Base-by-base conservation (phyloP, 495 filamentous ascomycete species). In the Evernia prunastri region DNA sequence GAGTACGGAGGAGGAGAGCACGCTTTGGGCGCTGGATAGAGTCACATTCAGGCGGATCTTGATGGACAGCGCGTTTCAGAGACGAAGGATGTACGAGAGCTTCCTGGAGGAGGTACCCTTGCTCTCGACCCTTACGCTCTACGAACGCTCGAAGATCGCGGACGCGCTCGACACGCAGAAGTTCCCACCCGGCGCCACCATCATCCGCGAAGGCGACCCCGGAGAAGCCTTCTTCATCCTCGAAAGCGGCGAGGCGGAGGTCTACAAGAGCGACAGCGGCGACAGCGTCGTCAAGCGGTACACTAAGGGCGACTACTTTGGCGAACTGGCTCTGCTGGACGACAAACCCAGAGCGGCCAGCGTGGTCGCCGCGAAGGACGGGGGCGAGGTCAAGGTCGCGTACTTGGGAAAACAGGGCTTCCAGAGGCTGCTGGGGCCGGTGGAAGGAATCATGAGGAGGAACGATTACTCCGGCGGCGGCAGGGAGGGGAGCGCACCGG, bases 41-140 rank as follows among this genome's bases (percentile, higher is more conserved):
- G 83, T 97, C 57, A 98, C 94, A 8, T 98, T 98, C 83, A 90
- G 94, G 58, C 90, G 94, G 37, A 97, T 98, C 69, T 80, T 98
- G 60, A 96, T 98, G 95, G 94, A 97, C 77, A 92, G 89, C 57
- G 95, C 94, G 23, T 98, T 96, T 77, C 89, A 93, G 71, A 89
- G 93, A 37, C 86, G 94, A 64, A 89, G 92, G 67, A 91, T 97
- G 86, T 98, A 97, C 73, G 94, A 98, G 73, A 88, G 86, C 70
- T 97, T 98, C 80, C 81, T 98, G n/a, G 92, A 96, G 72, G 93
- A 97, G 76, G 93, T 98, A 8, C 88, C 90, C 0, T 81, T 97
- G n/a, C 84, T 97, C 15, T 84, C 86, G 17, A 86, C 82, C 33
- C 83, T 98, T 51, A 93, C 92, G 25, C 80, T 87, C 0, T 97